Conservation (phyloP, 129 eudicot genomes). For the Silybum marianum region DNA sequence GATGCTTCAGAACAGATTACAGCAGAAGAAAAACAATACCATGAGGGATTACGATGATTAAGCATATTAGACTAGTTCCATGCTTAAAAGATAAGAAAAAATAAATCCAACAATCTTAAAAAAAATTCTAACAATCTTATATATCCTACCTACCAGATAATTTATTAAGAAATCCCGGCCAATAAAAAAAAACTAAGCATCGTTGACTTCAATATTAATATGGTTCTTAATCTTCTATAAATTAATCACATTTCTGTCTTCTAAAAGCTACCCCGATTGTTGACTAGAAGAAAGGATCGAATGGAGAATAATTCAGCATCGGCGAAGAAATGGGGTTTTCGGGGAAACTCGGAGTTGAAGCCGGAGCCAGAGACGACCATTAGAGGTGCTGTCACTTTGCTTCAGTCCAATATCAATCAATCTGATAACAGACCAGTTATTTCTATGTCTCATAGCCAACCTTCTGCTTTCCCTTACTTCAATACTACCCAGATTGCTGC, state of each 20-base stretch:
- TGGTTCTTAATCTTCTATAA: neutral
- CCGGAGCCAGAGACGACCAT: constrained; percentile 33
- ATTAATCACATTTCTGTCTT: neutral
- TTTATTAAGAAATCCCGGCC: no score
- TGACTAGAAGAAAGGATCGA: neutral
- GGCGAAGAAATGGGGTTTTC: constrained; percentile 42
- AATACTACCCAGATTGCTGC: constrained; percentile 44
- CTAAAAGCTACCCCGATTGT: neutral
- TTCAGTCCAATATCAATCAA: constrained; percentile 39
- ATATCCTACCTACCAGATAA: neutral
- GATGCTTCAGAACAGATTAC: no score
- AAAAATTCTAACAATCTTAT: neutral
- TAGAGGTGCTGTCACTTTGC: constrained; percentile 41
- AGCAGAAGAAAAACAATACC: no score
- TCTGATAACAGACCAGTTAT: constrained; percentile 39
- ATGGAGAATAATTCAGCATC: constrained; percentile 29
- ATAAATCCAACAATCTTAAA: no score
- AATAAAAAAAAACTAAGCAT: neutral
- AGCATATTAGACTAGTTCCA: no score
- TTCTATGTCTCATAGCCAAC: constrained; percentile 55
- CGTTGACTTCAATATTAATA: neutral
- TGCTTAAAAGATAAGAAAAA: no score
- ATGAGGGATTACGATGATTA: no score
- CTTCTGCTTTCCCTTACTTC: constrained; percentile 64
- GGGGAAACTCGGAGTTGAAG: constrained; percentile 27